Conservation (phyloP, 345 rosid species). For the Theobroma cacao region DNA sequence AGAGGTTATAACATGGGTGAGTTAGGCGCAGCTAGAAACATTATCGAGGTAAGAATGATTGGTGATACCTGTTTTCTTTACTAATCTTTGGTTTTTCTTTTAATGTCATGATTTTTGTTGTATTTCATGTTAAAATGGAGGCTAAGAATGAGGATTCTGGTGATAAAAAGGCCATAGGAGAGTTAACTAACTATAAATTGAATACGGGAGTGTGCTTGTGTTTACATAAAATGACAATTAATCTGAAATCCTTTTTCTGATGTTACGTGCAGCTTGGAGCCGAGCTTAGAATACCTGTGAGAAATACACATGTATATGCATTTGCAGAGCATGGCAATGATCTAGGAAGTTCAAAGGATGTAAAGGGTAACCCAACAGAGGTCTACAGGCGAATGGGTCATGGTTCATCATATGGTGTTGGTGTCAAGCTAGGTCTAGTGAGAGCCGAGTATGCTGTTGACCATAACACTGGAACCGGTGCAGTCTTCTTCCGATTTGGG, state of each 20-base stretch:
- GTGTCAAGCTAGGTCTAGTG: constrained; percentile 83
- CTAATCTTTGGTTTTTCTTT: neutral
- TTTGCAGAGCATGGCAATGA: constrained; percentile 98
- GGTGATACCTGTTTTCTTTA: neutral
- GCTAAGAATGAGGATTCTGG: neutral
- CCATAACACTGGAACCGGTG: constrained; percentile 85
- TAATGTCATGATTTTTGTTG: neutral
- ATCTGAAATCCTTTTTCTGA: constrained; percentile 3
- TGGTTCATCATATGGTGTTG: constrained; percentile 90
- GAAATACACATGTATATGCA: constrained; percentile 73
- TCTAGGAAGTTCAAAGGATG: constrained; percentile 91
- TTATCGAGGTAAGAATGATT: constrained; percentile 65
- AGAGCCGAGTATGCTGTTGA: constrained; percentile 96
- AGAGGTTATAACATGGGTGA: constrained; percentile 99
- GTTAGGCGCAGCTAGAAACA: constrained; percentile 86
- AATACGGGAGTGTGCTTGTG: neutral
- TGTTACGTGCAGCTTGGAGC: constrained; percentile 74
- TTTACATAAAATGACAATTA: neutral
- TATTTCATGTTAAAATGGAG: neutral
- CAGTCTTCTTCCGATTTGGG: constrained; percentile 91
- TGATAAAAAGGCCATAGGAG: neutral
- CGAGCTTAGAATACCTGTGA: constrained; percentile 85
- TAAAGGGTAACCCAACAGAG: constrained; percentile 96
- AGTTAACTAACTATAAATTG: neutral
- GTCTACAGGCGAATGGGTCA: constrained; percentile 89